phyloP scores from a whole-genome alignment of 768 basidiomycete genomes.

The Auricularia auricula-judae region DNA sequence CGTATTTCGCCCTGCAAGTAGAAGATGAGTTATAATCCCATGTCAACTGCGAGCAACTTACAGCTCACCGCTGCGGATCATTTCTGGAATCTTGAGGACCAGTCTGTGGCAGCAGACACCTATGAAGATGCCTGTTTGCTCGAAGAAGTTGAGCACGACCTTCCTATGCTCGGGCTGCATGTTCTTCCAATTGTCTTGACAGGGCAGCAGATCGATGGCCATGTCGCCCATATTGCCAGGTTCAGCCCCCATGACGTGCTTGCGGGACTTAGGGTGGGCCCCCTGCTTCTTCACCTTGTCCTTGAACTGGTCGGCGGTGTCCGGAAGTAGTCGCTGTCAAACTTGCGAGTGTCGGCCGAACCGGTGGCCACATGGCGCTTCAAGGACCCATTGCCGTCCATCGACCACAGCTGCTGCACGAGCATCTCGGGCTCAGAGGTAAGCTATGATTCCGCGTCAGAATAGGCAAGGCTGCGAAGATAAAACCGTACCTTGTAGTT shows the following conservation, averaged over 20 bases:
- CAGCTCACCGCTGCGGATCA: neutral
- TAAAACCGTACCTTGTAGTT: too few relatives aligned
- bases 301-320: neutral
- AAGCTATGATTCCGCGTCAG: too few relatives aligned
- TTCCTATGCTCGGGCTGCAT: neutral
- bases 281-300: neutral
- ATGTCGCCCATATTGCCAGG: neutral
- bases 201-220: neutral
- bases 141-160: neutral
- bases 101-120: neutral
- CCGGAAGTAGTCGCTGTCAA: too few relatives aligned
- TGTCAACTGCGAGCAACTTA: neutral
- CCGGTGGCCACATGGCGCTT: neutral
- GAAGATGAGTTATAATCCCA: too few relatives aligned
- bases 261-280: neutral
- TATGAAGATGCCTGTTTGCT: neutral
- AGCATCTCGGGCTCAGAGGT: too few relatives aligned
- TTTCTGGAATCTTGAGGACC: neutral
- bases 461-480: too few relatives aligned
- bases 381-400: neutral
- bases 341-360: neutral
- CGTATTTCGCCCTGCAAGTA: slow-evolving; percentile 13
- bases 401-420: neutral
- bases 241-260: neutral
- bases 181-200: too few relatives aligned